phyloP scores from a whole-genome alignment of 345 rosid genomes.

The Citrus mangshanensis region DNA sequence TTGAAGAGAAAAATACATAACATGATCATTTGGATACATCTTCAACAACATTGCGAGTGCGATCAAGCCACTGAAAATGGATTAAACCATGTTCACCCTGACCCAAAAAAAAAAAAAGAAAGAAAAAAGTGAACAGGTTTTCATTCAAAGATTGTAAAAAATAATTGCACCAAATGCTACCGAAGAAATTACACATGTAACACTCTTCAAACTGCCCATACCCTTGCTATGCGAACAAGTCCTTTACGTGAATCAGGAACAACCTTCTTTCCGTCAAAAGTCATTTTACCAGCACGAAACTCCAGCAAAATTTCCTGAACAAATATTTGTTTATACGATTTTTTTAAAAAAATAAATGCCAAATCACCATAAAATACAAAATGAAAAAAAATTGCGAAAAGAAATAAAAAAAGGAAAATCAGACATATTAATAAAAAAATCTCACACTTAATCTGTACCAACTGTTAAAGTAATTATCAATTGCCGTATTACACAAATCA shows the following conservation, averaged over 20 bases:
- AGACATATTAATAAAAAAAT: not conserved
- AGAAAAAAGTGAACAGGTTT: not conserved
- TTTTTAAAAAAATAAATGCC: not conserved
- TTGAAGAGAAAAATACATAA: not conserved
- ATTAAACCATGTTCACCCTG: conserved; percentile 89
- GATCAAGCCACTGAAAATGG: conserved; percentile 98
- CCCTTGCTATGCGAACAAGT: conserved; percentile 78
- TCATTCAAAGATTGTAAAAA: not conserved
- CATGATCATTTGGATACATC: conserved; percentile 64
- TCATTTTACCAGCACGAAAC: conserved; percentile 98
- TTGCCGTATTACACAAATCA: not conserved
- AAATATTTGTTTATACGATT: not conserved
- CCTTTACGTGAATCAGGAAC: conserved; percentile 90
- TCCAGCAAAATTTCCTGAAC: conserved; percentile 74
- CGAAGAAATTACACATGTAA: not conserved
- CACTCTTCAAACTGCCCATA: conserved; percentile 18
- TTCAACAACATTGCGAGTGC: conserved; percentile 57
- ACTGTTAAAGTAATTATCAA: not conserved
- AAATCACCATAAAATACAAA: not conserved
- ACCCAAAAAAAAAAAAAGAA: not conserved
- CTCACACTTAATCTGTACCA: not conserved
- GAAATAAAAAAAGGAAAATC: not conserved
- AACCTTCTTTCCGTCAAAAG: conserved; percentile 71
- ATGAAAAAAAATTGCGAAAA: not conserved
- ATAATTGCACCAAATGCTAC: not conserved